Evolutionary conservation across 257 asterid genomes (phyloP), one percentile per base, ranked within the genome.

Genomic region (Ajuga chamaepitys): DNA sequence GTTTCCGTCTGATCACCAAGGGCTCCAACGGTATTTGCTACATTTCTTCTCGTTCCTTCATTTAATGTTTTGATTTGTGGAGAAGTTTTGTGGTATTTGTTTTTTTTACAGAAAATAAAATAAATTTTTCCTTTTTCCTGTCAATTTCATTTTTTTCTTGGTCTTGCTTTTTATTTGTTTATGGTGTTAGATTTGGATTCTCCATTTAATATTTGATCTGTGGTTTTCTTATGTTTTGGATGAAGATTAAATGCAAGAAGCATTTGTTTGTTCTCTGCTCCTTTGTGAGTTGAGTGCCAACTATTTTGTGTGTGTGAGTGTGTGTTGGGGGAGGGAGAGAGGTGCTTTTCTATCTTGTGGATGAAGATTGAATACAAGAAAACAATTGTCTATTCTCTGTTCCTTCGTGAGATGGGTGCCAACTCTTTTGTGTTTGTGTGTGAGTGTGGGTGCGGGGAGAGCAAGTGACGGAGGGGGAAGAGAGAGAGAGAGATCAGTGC

Each of bases 1-100:
- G 99, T 83, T 94, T 67, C 99, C 99, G 35, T 83, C 95, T 32
- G 95, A 86, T 80, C 95, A 77, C 58, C 85, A 74, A 71, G 89
- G 91, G 32, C 91, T 94, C 41, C 66, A 77, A 70, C 87, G 91
- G 99, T 90, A 86, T 37, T 54, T 28, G 45, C 41, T 51, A 0
- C 7, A 7, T 14, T 52, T 7, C 13, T 18, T 26, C 9, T 32
- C 59, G 6, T 51, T 44, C 50, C 46, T 66, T 44, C 52, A 7
- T 64, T 47, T 26, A 53, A 32, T 30, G 11, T 44, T 38, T 68
- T 30, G 26, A 53, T 63, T 53, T 3, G 10, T 32, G 20, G 21
- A 53, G 40, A 54, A 14, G 1, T 47, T 45, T 22, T 52, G 63
- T 37, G 26, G 44, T 17, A 44, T 32, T 32, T 25, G 17, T 22